Base-by-base conservation (phyloP, 2,329 filamentous ascomycete species). In the Penicillium hesseltinei region DNA sequence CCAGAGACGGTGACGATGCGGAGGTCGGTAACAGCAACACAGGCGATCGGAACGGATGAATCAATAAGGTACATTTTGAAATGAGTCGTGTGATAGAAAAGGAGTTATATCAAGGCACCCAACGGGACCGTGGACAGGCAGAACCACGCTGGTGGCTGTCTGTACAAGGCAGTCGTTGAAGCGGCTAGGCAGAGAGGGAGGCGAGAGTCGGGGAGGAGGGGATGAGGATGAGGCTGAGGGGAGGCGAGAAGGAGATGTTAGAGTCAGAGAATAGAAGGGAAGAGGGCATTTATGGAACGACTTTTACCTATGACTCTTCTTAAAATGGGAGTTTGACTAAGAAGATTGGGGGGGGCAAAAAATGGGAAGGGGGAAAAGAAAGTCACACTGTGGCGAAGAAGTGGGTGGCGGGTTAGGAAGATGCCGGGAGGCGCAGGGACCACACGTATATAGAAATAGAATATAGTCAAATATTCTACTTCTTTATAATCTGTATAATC, bases 51-150 rank as follows among this genome's bases (percentile, higher is more conserved):
- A 68, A 67, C 66, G 62, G 62, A 59, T 61, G 66, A 65, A 58
- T 56, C 70, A 73, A 69, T 68, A 75, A 57, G 62, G 71, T 75
- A 75, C 73, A 76, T 76, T 69, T 75, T 76, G 73, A 66, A 63
- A 62, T 21, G 21, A 43, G 46, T 36, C n/a, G 38, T 51, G 31
- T 56, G 29, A 44, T 44, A n/a, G 39, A 53, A 58, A 61, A 38
- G 40, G 40, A 38, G 43, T 65, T 66, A 63, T 63, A 63, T 60
- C 65, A 62, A 64, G 59, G 61, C 61, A 68, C 69, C 65, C 64
- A 68, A 65, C 67, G 56, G 56, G 64, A 68, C 66, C 66, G 67
- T 63, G 61, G 62, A 66, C 68, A 73, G 69, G 69, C 71, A 72
- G 69, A 70, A 57, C 54, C 70, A 69, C 60, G 33, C 46, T 50